phyloP scores from a whole-genome alignment of 257 asterid genomes.

The Solanum peruvianum region DNA sequence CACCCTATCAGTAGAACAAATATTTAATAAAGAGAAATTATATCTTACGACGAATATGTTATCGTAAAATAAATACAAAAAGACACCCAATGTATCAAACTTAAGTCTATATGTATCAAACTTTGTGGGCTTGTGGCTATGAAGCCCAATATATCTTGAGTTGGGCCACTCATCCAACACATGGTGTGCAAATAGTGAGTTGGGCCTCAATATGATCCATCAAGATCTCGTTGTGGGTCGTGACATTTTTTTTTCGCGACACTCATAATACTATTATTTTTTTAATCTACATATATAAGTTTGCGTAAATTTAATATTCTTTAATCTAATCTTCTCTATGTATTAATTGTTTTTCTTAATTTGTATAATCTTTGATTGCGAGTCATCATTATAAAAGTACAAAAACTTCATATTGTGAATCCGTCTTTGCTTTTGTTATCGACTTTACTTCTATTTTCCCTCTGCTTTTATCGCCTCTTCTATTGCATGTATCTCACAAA shows the following conservation, averaged over 20 bases:
- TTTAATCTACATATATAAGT: not conserved
- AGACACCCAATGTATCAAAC: not conserved
- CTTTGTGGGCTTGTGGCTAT: not conserved
- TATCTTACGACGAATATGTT: not conserved
- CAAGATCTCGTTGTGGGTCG: not conserved
- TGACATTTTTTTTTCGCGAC: no score
- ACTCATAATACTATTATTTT: not conserved
- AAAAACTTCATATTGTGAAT: not conserved
- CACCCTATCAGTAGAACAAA: not conserved
- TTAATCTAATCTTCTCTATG: not conserved
- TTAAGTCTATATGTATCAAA: not conserved
- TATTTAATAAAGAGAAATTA: not conserved
- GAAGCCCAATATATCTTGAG: not conserved
- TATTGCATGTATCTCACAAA: not conserved
- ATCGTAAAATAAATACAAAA: not conserved
- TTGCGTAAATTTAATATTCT: not conserved
- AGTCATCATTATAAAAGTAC: no score
- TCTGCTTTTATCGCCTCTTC: not conserved
- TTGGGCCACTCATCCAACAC: not conserved
- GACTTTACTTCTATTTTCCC: not conserved
- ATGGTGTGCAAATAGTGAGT: not conserved
- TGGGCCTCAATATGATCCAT: not conserved
- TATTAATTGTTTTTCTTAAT: not conserved
- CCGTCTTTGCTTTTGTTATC: not conserved
- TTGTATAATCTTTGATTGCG: not conserved